Conservation (phyloP, 768 basidiomycete genomes). For the Clavulina sp. region DNA sequence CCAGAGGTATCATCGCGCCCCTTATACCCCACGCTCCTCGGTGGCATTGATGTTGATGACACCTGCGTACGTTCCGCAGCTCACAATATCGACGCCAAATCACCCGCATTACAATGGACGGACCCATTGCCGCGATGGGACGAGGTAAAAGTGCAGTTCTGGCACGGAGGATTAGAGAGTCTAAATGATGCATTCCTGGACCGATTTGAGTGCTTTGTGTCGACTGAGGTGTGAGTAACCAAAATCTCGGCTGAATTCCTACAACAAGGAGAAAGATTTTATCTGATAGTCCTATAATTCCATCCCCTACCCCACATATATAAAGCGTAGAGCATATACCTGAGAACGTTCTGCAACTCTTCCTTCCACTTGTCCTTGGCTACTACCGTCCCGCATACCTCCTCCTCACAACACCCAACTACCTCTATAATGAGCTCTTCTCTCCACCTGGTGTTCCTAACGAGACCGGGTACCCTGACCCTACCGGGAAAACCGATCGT, state of each 20-base stretch:
- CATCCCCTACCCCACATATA: not conserved
- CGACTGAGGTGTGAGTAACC: constrained; percentile 58
- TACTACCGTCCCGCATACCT: constrained; percentile 57
- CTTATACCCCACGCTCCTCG: constrained; percentile 37
- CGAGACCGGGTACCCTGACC: constrained; percentile 44
- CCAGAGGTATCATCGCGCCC: constrained; percentile 16
- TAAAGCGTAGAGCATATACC: constrained; percentile 65
- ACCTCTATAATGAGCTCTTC: constrained; percentile 65
- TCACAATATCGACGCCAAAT: constrained; percentile 35
- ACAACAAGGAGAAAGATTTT: not conserved
- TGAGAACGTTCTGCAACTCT: constrained; percentile 35
- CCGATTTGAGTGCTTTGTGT: constrained; percentile 45
- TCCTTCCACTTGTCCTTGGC: constrained; percentile 58
- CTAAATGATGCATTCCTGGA: constrained; percentile 49
- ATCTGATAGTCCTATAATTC: not conserved
- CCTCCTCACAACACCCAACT: constrained; percentile 73
- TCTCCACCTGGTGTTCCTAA: constrained; percentile 28
- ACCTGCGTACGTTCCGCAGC: constrained; percentile 37
- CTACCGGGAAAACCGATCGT: constrained; percentile 54
- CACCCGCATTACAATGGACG: constrained; percentile 27
- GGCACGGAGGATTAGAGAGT: constrained; percentile 54
- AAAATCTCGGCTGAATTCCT: constrained; percentile 6
- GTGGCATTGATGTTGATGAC: constrained; percentile 49
- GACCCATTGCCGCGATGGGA: constrained; percentile 39
- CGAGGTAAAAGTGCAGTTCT: constrained; percentile 42